Base-by-base conservation (phyloP, 106 monocot species). In the Phalaenopsis aphrodite region DNA sequence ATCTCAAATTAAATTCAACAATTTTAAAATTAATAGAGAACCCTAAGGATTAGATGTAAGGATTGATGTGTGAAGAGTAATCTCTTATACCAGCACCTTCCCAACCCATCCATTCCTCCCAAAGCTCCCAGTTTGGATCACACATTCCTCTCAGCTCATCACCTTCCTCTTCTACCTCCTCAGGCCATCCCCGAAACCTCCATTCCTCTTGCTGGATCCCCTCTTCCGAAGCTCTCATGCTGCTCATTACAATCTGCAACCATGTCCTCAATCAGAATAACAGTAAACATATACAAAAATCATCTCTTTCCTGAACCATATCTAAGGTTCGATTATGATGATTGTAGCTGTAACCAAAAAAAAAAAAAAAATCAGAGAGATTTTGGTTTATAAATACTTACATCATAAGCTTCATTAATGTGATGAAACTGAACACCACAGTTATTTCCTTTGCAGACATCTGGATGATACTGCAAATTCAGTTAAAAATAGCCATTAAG, bases 361-460 rank as follows among this genome's bases (percentile, higher is more conserved):
- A 30, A 30, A 30, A 30, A 30, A 30, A 30, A 30, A 30, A 30
- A 30, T 0, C 30, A 30, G 30, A 30, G 30, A 30, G 30, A 30
- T 30, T 30, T 30, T 30, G 0, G 30, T 30, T 30, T 0, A 30
- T 30, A 30, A 45, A 55, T 14, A 77, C 90, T 89, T 66, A 93
- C 95, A 86, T 95, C 89, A 68, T 96, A 96, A n/a, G 96, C 96
- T 85, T 93, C 88, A 78, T 93, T 91, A 74, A 96, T 96, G 66
- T 65, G 75, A 78, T 89, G 86, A 82, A 96, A 96, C 39, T 93
- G 87, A 41, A 88, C 87, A 2, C 83, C 84, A 61, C 93, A 88
- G 41, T 93, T 87, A 79, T 82, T 88, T 69, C 90, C 93, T 76
- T 96, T 96, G 80, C 93, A 93, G 15, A 96, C 96, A 80, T 96